phyloP scores from a whole-genome alignment of 2,329 filamentous ascomycete genomes.

The Hypoxylon sp. region DNA sequence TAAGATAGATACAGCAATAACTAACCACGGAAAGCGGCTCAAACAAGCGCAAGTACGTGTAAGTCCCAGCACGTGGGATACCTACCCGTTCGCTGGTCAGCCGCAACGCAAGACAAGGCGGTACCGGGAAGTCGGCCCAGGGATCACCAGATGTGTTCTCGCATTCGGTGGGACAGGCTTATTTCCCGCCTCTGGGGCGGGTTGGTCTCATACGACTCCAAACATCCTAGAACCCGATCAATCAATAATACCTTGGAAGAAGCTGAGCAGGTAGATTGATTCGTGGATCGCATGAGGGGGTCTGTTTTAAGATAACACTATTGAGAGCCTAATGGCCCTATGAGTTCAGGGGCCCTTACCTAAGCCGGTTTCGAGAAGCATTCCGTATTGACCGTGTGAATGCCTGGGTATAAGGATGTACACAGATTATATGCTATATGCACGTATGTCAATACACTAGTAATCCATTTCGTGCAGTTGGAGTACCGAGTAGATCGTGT shows the following conservation, averaged over 20 bases:
- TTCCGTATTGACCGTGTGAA: background rate
- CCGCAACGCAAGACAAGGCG: conserved; percentile 30
- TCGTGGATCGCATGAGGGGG: conserved; percentile 11
- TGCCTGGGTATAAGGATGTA: background rate
- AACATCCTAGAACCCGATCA: conserved; percentile 12
- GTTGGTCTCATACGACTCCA: conserved; percentile 17
- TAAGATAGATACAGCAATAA: background rate
- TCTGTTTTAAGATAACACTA: conserved; percentile 28
- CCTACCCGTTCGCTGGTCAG: conserved; percentile 31
- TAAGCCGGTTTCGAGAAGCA: conserved; percentile 24
- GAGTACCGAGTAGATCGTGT: conserved; percentile 36
- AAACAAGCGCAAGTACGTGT: conserved; percentile 9
- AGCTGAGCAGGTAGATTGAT: conserved; percentile 9
- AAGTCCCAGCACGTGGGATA: conserved; percentile 34
- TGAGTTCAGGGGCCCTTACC: conserved; percentile 14
- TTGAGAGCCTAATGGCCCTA: conserved; percentile 23
- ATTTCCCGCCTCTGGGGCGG: background rate
- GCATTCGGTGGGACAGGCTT: conserved; percentile 23
- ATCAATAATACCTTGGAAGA: conserved; percentile 7
- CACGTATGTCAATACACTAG: conserved; percentile 25
- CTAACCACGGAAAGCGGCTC: conserved; percentile 12
- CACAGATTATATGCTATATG: conserved; percentile 9
- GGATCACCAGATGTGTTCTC: conserved; percentile 20
- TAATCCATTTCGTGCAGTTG: conserved; percentile 40
- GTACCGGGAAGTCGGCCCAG: conserved; percentile 16